A percentile compares a stretch with the other conserved stretches of the same genome.
Evolutionary conservation across 2,329 filamentous ascomycete species (phyloP).

Genomic region (Pseudogymnoascus sp.): DNA sequence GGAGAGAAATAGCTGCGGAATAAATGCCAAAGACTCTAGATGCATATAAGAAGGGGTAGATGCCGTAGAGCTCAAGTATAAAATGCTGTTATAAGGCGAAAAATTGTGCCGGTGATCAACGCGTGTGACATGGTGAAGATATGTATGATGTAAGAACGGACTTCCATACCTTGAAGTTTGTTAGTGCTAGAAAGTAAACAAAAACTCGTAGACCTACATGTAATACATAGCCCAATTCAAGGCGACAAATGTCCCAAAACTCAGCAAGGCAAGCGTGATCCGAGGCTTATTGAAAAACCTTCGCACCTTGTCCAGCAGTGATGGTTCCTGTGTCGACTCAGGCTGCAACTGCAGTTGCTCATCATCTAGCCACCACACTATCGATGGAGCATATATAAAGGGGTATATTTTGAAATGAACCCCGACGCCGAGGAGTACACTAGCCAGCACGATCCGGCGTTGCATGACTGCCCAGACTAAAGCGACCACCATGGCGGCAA

Average conservation of each 20-base stretch:
- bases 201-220: conserved; percentile 43
- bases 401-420: conserved; percentile 99
- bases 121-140: conserved; percentile 82
- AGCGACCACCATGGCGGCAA: conserved; percentile 76
- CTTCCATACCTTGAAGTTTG: conserved; percentile 54
- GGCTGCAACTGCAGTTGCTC: conserved; percentile 28
- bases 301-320: conserved; percentile 21
- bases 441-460: conserved; percentile 56
- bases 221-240: conserved; percentile 75
- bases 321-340: conserved; percentile 21
- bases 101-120: conserved; percentile 98
- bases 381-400: conserved; percentile 82
- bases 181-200: conserved; percentile 7
- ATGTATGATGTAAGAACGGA: conserved; percentile 83
- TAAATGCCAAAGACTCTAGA: conserved; percentile 76
- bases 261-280: conserved; percentile 52
- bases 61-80: conserved; percentile 74
- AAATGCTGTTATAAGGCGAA: conserved; percentile 85
- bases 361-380: conserved; percentile 71
- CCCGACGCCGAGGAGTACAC: conserved; percentile 66
- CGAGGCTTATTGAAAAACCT: conserved; percentile 48
- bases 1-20: conserved; percentile 78
- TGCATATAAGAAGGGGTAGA: conserved; percentile 33
- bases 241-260: conserved; percentile 62
- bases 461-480: conserved; percentile 74